Evolutionary conservation across 2,329 filamentous ascomycete species (phyloP).

Genomic region (Trichoderma gracile): DNA sequence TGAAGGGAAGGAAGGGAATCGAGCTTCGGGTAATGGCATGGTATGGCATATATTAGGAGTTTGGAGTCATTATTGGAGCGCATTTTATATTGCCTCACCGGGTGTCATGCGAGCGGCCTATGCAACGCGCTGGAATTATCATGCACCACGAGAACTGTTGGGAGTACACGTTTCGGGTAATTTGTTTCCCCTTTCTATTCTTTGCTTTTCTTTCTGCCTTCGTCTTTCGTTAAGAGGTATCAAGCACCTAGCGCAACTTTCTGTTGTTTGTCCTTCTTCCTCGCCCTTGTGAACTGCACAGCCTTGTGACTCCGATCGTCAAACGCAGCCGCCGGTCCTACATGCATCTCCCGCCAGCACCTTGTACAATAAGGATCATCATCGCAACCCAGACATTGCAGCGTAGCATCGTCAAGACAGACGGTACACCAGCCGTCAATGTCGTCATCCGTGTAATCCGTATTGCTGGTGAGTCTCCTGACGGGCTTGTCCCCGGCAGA

Average conservation of each 20-base stretch:
- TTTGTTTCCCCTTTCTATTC: not conserved
- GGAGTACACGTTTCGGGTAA: not conserved
- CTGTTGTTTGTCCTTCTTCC: conserved; percentile 36
- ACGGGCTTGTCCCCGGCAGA: conserved; percentile 40
- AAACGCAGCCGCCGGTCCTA: conserved; percentile 65
- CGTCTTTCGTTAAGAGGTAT: not conserved
- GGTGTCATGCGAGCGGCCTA: not conserved
- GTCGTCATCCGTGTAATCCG: conserved; percentile 66
- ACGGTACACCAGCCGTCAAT: conserved; percentile 78
- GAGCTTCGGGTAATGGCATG: conserved; percentile 9
- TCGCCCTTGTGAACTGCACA: conserved; percentile 54
- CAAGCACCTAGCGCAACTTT: conserved; percentile 42
- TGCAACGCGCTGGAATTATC: not conserved
- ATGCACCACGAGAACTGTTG: not conserved
- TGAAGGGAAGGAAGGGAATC: not conserved
- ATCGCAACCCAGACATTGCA: conserved; percentile 72
- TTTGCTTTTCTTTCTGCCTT: no score
- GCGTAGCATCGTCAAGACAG: conserved; percentile 74
- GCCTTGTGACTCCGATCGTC: conserved; percentile 71
- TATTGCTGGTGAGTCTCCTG: conserved; percentile 43
- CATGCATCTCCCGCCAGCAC: conserved; percentile 82
- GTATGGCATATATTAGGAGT: conserved; percentile 5
- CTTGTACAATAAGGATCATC: conserved; percentile 70
- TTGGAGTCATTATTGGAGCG: not conserved
- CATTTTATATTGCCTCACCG: not conserved